Percentiles rank a stretch among this genome's conserved stretches.
phyloP scores from a whole-genome alignment of 345 rosid genomes.

The Cardamine chenopodiifolia region DNA sequence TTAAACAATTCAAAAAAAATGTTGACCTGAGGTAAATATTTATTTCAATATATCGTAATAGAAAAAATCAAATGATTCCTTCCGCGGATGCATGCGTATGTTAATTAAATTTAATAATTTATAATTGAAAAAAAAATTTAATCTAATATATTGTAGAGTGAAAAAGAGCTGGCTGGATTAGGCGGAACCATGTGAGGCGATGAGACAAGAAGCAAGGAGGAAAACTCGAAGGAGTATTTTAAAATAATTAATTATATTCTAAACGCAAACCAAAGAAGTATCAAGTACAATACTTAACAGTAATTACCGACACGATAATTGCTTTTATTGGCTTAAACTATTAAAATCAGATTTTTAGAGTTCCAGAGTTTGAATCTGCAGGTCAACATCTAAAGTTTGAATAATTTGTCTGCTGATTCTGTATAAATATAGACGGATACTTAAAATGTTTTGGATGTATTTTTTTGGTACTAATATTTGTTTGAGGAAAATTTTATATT shows the following conservation, averaged over 20 bases:
- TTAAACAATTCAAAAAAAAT: conserved; percentile 8
- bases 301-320: conserved; percentile 34
- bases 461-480: background rate
- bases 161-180: conserved; percentile 39
- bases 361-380: conserved; percentile 42
- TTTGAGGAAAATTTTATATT: background rate
- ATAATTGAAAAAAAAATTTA: background rate
- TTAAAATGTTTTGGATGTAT: conserved; percentile 6
- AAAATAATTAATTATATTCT: conserved; percentile 1
- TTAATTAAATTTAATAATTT: conserved; percentile 24
- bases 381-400: conserved; percentile 41
- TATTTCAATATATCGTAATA: conserved; percentile 11
- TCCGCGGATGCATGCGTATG: conserved; percentile 44
- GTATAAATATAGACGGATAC: conserved; percentile 1
- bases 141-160: conserved; percentile 21
- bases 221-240: conserved; percentile 18
- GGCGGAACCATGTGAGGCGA: conserved; percentile 44
- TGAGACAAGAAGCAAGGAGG: conserved; percentile 38
- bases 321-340: conserved; percentile 13
- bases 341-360: conserved; percentile 12
- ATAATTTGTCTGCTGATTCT: conserved; percentile 36
- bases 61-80: conserved; percentile 38
- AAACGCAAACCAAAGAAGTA: conserved; percentile 21
- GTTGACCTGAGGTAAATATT: conserved; percentile 29
- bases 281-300: conserved; percentile 30